A percentile compares a stretch with the other conserved stretches of the same genome.
Evolutionary conservation across 257 asterid genomes (phyloP).

Genomic region (Solanum peruvianum): DNA sequence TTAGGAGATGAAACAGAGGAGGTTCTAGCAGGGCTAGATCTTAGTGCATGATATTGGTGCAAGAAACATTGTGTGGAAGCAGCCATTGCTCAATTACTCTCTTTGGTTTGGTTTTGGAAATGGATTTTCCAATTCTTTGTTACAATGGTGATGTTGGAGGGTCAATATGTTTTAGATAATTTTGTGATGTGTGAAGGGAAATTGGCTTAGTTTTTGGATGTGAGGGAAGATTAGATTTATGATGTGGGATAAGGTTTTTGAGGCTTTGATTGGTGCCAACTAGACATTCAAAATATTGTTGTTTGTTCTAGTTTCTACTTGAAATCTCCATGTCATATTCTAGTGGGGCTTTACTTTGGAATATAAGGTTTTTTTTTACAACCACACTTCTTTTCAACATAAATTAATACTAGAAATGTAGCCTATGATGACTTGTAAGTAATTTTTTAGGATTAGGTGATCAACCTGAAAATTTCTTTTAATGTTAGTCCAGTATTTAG

Average conservation of each 20-base stretch:
- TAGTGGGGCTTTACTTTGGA: background rate
- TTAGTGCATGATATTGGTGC: slow-evolving; percentile 33
- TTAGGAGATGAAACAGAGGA: slow-evolving; percentile 19
- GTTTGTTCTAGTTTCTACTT: background rate
- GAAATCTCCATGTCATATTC: slow-evolving; percentile 30
- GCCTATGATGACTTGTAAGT: background rate
- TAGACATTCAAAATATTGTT: slow-evolving; percentile 8
- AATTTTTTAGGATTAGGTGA: background rate
- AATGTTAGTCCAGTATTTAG: background rate
- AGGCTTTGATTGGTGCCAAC: slow-evolving; percentile 37
- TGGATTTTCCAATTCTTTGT: background rate
- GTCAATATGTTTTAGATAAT: background rate
- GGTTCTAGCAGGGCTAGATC: slow-evolving; percentile 31
- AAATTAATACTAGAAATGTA: background rate
- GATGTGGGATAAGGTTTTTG: slow-evolving; percentile 40
- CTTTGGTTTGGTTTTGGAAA: background rate
- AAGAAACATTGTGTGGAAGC: slow-evolving; percentile 66
- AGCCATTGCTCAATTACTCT: slow-evolving; percentile 10
- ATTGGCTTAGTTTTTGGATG: slow-evolving; percentile 17
- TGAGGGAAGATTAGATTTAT: slow-evolving; percentile 29
- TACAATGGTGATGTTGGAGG: background rate
- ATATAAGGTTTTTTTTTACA: background rate
- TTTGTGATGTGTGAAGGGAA: slow-evolving; percentile 24
- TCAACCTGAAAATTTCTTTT: background rate
- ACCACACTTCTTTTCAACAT: background rate